These are phyloP conservation scores for Coprinopsis strossmayeri DNA, from an alignment of 768 basidiomycete species.

Conservation along the genomic window DNA sequence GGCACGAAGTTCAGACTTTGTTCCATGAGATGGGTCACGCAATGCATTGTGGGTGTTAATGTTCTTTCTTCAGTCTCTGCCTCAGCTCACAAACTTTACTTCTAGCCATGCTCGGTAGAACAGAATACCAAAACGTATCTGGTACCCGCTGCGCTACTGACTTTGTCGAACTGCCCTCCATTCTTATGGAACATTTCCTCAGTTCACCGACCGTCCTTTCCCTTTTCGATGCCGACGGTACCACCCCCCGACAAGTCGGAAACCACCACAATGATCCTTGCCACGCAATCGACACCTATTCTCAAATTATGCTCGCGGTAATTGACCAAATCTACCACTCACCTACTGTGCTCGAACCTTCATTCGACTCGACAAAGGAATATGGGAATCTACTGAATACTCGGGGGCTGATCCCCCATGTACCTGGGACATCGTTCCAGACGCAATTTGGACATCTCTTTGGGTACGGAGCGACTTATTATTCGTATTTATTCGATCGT, in stretches of 20 bases:
- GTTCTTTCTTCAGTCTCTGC: neutral
- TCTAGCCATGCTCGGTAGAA: slow-evolving; percentile 94
- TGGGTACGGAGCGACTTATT: slow-evolving; percentile 97
- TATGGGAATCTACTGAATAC: slow-evolving; percentile 56
- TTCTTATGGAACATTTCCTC: slow-evolving; percentile 98
- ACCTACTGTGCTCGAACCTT: slow-evolving; percentile 38
- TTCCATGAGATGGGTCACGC: slow-evolving; percentile 99
- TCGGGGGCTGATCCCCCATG: slow-evolving; percentile 78
- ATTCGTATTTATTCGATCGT: slow-evolving; percentile 94
- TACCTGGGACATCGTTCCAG: slow-evolving; percentile 85
- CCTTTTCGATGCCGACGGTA: slow-evolving; percentile 58
- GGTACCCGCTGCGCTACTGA: slow-evolving; percentile 98
- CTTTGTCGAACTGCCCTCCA: slow-evolving; percentile 96
- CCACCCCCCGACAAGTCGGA: slow-evolving; percentile 39
- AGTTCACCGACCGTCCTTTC: slow-evolving; percentile 78
- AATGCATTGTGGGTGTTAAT: slow-evolving; percentile 81
- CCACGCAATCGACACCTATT: slow-evolving; percentile 80
- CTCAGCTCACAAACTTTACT: neutral
- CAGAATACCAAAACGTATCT: slow-evolving; percentile 95
- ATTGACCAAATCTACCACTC: slow-evolving; percentile 93
- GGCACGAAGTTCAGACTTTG: slow-evolving; percentile 91
- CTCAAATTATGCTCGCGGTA: slow-evolving; percentile 82
- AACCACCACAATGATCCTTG: slow-evolving; percentile 74
- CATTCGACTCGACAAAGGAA: slow-evolving; percentile 70
- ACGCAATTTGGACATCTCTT: slow-evolving; percentile 94